phyloP scores from a whole-genome alignment of 164 flowering plant genomes.

The Protea cynaroides region DNA sequence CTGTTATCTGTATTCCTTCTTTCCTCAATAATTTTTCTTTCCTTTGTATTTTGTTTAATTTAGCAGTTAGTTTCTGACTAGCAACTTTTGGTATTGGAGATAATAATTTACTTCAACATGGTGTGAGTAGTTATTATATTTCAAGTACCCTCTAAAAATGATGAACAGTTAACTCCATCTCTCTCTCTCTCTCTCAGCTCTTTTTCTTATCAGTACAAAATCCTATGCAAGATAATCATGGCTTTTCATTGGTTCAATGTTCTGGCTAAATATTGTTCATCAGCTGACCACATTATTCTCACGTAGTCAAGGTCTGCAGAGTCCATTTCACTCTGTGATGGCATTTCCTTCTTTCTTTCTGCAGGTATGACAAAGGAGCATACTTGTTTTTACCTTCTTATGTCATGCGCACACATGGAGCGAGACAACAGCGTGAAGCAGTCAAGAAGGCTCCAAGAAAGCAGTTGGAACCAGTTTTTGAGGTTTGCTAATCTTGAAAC shows the following conservation, averaged over 20 bases:
- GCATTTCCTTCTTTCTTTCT: slow-evolving; percentile 13
- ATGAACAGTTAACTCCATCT: too few relatives aligned
- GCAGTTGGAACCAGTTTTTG: slow-evolving; percentile 62
- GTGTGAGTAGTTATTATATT: too few relatives aligned
- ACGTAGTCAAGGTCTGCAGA: neutral
- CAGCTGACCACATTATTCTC: neutral
- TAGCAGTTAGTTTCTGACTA: neutral
- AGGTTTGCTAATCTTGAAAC: slow-evolving; percentile 42
- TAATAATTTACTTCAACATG: too few relatives aligned
- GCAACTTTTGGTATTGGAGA: neutral
- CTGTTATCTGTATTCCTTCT: neutral
- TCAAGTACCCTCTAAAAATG: too few relatives aligned
- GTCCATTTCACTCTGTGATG: neutral
- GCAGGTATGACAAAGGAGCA: slow-evolving; percentile 88
- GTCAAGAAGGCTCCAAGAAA: slow-evolving; percentile 51
- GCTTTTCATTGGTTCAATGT: neutral
- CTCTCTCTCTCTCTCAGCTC: too few relatives aligned
- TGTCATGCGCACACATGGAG: slow-evolving; percentile 94
- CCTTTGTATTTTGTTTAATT: neutral
- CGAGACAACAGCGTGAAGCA: slow-evolving; percentile 75
- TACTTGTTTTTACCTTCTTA: slow-evolving; percentile 80
- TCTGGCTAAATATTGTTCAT: neutral
- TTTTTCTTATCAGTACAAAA: too few relatives aligned
- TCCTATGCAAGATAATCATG: too few relatives aligned
- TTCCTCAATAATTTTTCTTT: neutral